Evolutionary conservation across 139 green algal species (phyloP).

Genomic region (Gonium pectorale): DNA sequence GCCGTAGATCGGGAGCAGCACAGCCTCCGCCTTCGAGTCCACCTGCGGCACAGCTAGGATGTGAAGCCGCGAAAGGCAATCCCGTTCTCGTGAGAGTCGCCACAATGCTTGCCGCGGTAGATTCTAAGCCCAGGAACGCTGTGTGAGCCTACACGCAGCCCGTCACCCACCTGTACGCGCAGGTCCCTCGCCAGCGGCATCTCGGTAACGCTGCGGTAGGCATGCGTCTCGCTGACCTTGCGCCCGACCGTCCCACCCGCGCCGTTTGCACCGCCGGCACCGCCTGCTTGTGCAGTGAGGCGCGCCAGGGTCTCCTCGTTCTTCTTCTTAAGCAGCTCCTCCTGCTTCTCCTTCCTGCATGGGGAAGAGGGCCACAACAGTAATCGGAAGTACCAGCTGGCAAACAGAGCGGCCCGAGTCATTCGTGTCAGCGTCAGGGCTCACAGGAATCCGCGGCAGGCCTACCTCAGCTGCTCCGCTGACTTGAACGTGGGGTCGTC

Average conservation of each 20-base stretch:
- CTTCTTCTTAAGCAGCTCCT: constrained; percentile 82
- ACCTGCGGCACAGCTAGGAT: constrained; percentile 33
- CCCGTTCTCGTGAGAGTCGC: too few relatives aligned
- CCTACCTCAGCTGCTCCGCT: constrained; percentile 76
- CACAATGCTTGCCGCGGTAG: too few relatives aligned
- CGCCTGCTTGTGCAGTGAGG: constrained; percentile 63
- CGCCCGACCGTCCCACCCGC: constrained; percentile 32
- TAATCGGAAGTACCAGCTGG: too few relatives aligned
- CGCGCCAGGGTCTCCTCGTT: constrained; percentile 88
- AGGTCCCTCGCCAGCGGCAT: constrained; percentile 77
- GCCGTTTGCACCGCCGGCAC: background rate
- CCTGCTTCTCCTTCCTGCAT: constrained; percentile 84
- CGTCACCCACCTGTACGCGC: constrained; percentile 75
- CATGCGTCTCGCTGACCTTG: constrained; percentile 73
- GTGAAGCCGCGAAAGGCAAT: too few relatives aligned
- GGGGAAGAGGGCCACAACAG: too few relatives aligned
- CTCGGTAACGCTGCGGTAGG: constrained; percentile 83
- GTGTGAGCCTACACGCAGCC: too few relatives aligned
- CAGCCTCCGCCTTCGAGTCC: constrained; percentile 84
- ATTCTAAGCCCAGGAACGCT: too few relatives aligned
- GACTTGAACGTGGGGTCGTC: constrained; percentile 84
- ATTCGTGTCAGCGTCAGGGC: too few relatives aligned
- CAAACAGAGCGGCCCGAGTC: too few relatives aligned
- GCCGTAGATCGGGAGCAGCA: constrained; percentile 97
- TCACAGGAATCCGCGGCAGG: too few relatives aligned